Evolutionary conservation across 1,284 basidiomycete species (phyloP).

Genomic region (Fistulinella cinereoalba): DNA sequence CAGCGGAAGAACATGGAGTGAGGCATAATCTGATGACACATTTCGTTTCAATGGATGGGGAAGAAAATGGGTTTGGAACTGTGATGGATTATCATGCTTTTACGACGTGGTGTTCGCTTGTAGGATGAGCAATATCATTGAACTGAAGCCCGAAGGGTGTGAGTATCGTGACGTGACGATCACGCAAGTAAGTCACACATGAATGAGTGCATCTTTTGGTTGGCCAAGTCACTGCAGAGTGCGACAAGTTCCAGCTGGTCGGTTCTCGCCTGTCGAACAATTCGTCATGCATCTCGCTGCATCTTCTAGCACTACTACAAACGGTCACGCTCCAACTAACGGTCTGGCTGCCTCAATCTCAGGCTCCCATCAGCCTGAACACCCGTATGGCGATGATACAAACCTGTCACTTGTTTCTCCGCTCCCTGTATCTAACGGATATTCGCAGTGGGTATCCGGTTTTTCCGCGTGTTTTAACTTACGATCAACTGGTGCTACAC

Average conservation of each 20-base stretch:
- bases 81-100: constrained; percentile 40
- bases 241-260: neutral
- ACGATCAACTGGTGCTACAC: constrained; percentile 14
- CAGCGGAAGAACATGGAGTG: constrained; percentile 41
- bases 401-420: constrained; percentile 22
- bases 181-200: constrained; percentile 22
- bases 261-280: constrained; percentile 3
- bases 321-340: constrained; percentile 26
- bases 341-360: constrained; percentile 15
- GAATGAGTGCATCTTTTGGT: constrained; percentile 23
- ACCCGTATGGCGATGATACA: constrained; percentile 19
- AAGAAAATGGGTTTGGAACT: constrained; percentile 37
- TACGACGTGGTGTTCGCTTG: constrained; percentile 27
- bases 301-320: constrained; percentile 20
- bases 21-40: constrained; percentile 58
- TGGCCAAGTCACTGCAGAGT: neutral
- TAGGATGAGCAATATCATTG: too few relatives aligned
- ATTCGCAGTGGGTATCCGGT: constrained; percentile 43
- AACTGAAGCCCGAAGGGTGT: too few relatives aligned
- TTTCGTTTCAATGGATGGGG: constrained; percentile 55
- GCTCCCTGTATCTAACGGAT: constrained; percentile 32
- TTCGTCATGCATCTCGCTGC: constrained; percentile 22
- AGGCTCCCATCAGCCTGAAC: constrained; percentile 21
- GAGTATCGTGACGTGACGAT: constrained; percentile 21
- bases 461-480: neutral